Base-by-base conservation (phyloP, 306 rosid species). In the Rubus parviflorus region DNA sequence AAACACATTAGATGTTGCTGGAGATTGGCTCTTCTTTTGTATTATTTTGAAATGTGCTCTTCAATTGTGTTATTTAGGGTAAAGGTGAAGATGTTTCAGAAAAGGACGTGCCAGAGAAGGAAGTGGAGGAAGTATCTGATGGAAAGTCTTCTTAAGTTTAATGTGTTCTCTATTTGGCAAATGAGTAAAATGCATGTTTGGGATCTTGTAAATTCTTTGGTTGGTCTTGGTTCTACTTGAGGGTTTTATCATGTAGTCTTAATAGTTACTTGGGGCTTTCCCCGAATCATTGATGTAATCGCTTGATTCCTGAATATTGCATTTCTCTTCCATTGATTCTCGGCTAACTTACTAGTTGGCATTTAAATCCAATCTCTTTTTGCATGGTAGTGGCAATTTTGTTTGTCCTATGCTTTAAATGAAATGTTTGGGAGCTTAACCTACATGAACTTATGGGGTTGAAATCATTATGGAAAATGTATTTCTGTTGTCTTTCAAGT, bases 91-190 rank as follows among this genome's bases (percentile, higher is more conserved):
- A 69, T 7, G 90, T 73, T 62, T 58, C 77, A 49, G 91, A 89
- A 67, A 85, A 47, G 74, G 43, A 46, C 25, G 73, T 3, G 2
- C 30, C 19, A 7, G 53, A 68, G 40, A 47, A 69, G 10, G 74
- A 37, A 77, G 86, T 40, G 5, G 86, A 83, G 35, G 90, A 87
- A 75, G 10, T 79, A 16, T 76, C 96, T 0, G 94, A 89, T 40
- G 94, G 76, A 56, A 91, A 94, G 47, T 35, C n/a, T 15, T 63
- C 12, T 3, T 38, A 72, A 46, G 43, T 7, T 60, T 47, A 14
- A 14, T 12, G 19, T 30, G 54, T 41, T 52, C 8, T 62, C 38
- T 17, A 37, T 56, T 5, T 70, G 54, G 43, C 2, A 19, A 15
- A 20, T 15, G 62, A 9, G 61, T 76, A 64, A 22, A 38, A n/a